A percentile compares a stretch with the other conserved stretches of the same genome.
These are phyloP conservation scores for Chenopodium album DNA, from an alignment of 148 eudicot genomes.

Conservation along the genomic window DNA sequence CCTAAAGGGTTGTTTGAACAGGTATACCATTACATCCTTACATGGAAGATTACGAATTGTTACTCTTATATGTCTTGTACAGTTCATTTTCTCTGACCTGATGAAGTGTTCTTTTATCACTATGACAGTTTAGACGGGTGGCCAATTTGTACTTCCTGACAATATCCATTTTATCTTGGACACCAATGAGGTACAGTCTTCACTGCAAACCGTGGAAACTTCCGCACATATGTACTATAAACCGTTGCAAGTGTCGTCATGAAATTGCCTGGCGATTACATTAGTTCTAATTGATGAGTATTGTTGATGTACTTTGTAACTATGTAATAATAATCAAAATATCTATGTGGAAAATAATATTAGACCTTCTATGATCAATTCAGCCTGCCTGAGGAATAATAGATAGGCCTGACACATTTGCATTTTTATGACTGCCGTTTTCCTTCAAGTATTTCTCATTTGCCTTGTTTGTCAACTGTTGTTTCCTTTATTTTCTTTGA, in stretches of 20 bases:
- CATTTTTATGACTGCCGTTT: not conserved
- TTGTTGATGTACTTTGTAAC: not conserved
- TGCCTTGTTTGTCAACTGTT: not conserved
- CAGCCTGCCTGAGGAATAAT: not conserved
- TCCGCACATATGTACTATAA: not conserved
- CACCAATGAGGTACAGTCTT: constrained; percentile 65
- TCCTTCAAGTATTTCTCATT: not conserved
- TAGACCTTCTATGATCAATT: not conserved
- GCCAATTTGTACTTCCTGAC: constrained; percentile 83
- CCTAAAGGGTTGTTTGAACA: constrained; percentile 93
- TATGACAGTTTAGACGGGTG: constrained; percentile 86
- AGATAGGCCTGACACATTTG: not conserved
- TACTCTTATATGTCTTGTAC: constrained; percentile 3
- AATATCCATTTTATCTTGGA: constrained; percentile 75
- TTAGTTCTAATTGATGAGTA: not conserved
- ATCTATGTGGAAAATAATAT: too few relatives aligned
- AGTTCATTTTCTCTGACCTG: constrained; percentile 1
- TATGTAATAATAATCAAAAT: not conserved
- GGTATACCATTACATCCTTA: constrained; percentile 39
- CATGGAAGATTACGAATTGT: not conserved
- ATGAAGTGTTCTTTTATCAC: constrained; percentile 20
- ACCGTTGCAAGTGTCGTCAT: not conserved
- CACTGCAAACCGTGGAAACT: constrained; percentile 8
- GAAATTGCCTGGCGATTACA: not conserved
- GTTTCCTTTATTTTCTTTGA: not conserved